These are phyloP conservation scores for Mycena metata DNA, from an alignment of 768 basidiomycete species.

Conservation along the genomic window DNA sequence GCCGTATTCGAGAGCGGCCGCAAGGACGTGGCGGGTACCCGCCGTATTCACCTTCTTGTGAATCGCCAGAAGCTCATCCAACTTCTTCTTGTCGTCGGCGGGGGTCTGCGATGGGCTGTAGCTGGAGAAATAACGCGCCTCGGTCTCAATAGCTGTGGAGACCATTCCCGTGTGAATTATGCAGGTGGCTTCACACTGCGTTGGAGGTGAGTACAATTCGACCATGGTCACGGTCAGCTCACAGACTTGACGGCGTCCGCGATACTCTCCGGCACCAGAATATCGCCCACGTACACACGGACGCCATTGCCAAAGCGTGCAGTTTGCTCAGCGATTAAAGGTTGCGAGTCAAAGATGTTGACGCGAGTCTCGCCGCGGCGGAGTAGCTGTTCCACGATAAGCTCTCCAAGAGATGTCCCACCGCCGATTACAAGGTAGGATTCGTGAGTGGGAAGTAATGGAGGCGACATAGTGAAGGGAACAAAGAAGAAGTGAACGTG, in stretches of 20 bases:
- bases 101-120: background rate
- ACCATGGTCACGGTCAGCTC: constrained; percentile 22
- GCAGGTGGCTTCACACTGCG: constrained; percentile 54
- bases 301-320: constrained; percentile 46
- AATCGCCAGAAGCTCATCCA: background rate
- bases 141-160: constrained; percentile 47
- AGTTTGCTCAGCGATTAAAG: constrained; percentile 39
- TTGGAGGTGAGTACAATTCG: background rate
- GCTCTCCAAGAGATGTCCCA: constrained; percentile 57
- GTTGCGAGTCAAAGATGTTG: constrained; percentile 64
- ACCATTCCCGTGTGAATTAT: constrained; percentile 67
- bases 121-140: constrained; percentile 44
- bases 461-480: too few relatives aligned
- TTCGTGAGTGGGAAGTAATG: constrained; percentile 38
- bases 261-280: constrained; percentile 53
- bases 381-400: constrained; percentile 60
- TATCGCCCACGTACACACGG: constrained; percentile 61
- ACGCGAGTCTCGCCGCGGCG: constrained; percentile 55
- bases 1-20: constrained; percentile 11
- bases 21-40: constrained; percentile 22
- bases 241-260: constrained; percentile 56
- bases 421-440: constrained; percentile 66
- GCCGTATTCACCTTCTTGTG: constrained; percentile 10
- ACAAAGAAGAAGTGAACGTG: too few relatives aligned
- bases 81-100: constrained; percentile 54